Conservation (phyloP, 306 rosid species). For the Prunus salicina region DNA sequence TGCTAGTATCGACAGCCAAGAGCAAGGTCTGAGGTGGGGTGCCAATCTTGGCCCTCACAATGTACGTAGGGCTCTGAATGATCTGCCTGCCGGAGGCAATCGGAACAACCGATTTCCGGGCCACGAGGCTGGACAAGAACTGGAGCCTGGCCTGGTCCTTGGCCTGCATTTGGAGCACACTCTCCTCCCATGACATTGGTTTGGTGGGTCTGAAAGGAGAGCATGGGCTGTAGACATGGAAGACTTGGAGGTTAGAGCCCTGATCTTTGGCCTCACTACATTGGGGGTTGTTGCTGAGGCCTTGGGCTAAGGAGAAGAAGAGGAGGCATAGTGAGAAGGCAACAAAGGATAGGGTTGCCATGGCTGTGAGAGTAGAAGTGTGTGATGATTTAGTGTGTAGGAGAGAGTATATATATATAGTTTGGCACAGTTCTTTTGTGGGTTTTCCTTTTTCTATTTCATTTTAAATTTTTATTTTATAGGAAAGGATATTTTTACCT, state of each 20-base stretch:
- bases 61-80: slow-evolving; percentile 72
- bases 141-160: slow-evolving; percentile 64
- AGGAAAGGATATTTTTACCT: slow-evolving; percentile 1
- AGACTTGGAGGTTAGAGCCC: slow-evolving; percentile 63
- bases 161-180: slow-evolving; percentile 49
- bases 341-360: slow-evolving; percentile 32
- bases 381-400: slow-evolving; percentile 14
- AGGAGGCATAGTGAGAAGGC: slow-evolving; percentile 17
- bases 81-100: slow-evolving; percentile 84
- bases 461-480: neutral
- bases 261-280: slow-evolving; percentile 40
- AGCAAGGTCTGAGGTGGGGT: slow-evolving; percentile 81
- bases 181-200: slow-evolving; percentile 72
- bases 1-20: slow-evolving; percentile 82
- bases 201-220: slow-evolving; percentile 65
- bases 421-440: neutral
- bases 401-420: slow-evolving; percentile 24
- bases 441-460: neutral
- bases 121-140: slow-evolving; percentile 49
- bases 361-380: slow-evolving; percentile 17
- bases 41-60: slow-evolving; percentile 66
- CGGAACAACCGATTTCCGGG: slow-evolving; percentile 58
- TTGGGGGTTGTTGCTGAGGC: slow-evolving; percentile 30
- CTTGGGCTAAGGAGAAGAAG: slow-evolving; percentile 32
- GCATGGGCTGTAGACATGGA: slow-evolving; percentile 66